These are phyloP conservation scores for Parathielavia appendiculata DNA, from an alignment of 495 filamentous ascomycete genomes.

Conservation along the genomic window DNA sequence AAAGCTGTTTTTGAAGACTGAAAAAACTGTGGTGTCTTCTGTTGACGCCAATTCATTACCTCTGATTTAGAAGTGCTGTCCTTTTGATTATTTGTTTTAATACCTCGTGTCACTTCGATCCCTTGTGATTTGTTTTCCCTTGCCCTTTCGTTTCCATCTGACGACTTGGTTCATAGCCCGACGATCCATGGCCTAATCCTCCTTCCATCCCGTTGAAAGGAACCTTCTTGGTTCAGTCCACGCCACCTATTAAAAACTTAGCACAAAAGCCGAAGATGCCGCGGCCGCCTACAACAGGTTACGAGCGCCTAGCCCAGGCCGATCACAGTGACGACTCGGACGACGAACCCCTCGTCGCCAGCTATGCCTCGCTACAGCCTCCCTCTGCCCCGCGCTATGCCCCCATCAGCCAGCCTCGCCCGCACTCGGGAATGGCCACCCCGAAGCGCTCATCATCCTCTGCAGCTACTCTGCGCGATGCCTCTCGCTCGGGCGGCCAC, in stretches of 20 bases:
- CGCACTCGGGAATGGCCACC: constrained; percentile 54
- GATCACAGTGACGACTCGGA: constrained; percentile 79
- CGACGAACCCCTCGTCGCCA: constrained; percentile 54
- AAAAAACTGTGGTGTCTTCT: neutral
- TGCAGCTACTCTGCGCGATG: constrained; percentile 4
- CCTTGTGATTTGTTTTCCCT: neutral
- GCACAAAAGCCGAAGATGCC: constrained; percentile 35
- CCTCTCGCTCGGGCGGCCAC: constrained; percentile 24
- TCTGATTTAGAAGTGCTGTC: neutral
- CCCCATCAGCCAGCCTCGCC: constrained; percentile 55
- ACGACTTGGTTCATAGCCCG: neutral
- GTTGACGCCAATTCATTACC: neutral
- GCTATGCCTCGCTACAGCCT: constrained; percentile 53
- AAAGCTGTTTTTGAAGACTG: neutral
- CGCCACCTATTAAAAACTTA: neutral
- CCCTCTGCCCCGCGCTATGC: constrained; percentile 66
- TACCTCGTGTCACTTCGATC: neutral
- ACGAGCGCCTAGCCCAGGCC: constrained; percentile 86
- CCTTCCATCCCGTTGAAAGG: neutral
- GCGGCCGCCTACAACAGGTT: constrained; percentile 77
- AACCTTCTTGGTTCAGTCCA: neutral
- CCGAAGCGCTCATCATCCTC: constrained; percentile 33
- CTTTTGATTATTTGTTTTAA: constrained; percentile 5
- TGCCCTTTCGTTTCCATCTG: neutral
- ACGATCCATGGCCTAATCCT: neutral